Evolutionary conservation across 1,284 basidiomycete genomes (phyloP).

Genomic region (Takashimella koratensis): DNA sequence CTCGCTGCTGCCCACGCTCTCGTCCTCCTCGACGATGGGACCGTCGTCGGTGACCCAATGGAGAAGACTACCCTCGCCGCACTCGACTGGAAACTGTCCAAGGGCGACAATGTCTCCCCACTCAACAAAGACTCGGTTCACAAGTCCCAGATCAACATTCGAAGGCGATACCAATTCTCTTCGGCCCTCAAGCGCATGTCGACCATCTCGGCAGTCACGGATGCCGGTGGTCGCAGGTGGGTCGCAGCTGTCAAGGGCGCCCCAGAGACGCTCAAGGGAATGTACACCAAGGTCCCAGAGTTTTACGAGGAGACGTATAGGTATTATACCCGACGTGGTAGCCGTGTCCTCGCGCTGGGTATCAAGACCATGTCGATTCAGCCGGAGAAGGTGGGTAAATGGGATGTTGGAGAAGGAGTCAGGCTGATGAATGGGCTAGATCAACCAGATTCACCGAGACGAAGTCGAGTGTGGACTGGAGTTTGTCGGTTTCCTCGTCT

Average conservation of each 20-base stretch:
- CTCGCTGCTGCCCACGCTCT: conserved; percentile 94
- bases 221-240: conserved; percentile 39
- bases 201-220: conserved; percentile 68
- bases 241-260: conserved; percentile 81
- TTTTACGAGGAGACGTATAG: conserved; percentile 90
- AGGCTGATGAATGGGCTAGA: too few species aligned
- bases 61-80: conserved; percentile 94
- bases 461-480: conserved; percentile 69
- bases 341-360: conserved; percentile 83
- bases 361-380: conserved; percentile 73
- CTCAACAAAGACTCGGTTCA: conserved; percentile 57
- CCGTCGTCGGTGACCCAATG: conserved; percentile 97
- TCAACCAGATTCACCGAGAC: conserved; percentile 76
- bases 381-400: conserved; percentile 60
- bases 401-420: neutral
- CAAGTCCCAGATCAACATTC: conserved; percentile 64
- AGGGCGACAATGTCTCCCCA: conserved; percentile 69
- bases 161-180: conserved; percentile 91
- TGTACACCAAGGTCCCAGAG: conserved; percentile 69
- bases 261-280: conserved; percentile 85
- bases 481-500: conserved; percentile 91
- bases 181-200: conserved; percentile 95
- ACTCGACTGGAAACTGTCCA: conserved; percentile 80
- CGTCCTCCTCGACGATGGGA: conserved; percentile 83
- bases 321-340: conserved; percentile 83